These are phyloP conservation scores for Xylariales sp. DNA, from an alignment of 2,329 filamentous ascomycete species.

Conservation along the genomic window DNA sequence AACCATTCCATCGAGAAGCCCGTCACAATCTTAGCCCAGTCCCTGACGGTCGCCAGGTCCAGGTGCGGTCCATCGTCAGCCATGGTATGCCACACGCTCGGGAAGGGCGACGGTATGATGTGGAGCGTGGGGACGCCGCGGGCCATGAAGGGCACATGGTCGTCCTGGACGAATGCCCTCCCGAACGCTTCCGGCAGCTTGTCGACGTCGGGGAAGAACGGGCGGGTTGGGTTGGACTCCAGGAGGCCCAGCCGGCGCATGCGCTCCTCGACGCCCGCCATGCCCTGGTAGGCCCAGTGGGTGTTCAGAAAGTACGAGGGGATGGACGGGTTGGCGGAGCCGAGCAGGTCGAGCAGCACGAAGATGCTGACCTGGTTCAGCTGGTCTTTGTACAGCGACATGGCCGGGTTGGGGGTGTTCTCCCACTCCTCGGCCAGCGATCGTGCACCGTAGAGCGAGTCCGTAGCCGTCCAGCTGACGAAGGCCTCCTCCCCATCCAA, in stretches of 20 bases:
- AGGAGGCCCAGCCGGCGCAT: constrained; percentile 56
- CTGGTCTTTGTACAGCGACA: constrained; percentile 64
- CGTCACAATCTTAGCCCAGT: constrained; percentile 70
- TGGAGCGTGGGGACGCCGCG: constrained; percentile 74
- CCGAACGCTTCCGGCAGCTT: constrained; percentile 35
- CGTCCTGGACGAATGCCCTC: constrained; percentile 53
- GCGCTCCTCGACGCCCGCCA: constrained; percentile 61
- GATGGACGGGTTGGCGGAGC: constrained; percentile 53
- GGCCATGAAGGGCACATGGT: constrained; percentile 73
- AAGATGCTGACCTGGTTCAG: constrained; percentile 72
- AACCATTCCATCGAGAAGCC: constrained; percentile 78
- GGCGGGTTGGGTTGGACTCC: constrained; percentile 24
- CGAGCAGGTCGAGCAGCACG: constrained; percentile 71
- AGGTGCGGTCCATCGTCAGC: constrained; percentile 70
- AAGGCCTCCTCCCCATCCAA: constrained; percentile 85
- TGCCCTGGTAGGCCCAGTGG: constrained; percentile 73
- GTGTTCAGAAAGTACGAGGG: constrained; percentile 74
- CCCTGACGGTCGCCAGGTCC: constrained; percentile 65
- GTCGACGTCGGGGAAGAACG: constrained; percentile 54
- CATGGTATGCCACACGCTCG: constrained; percentile 67
- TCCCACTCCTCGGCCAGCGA: constrained; percentile 74
- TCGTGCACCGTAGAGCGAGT: constrained; percentile 75
- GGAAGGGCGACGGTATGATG: constrained; percentile 69
- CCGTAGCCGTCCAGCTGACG: constrained; percentile 62
- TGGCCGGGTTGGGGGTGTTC: constrained; percentile 55